A percentile compares a stretch with the other conserved stretches of the same genome.
Conservation (phyloP, 2,329 filamentous ascomycete genomes). For the Paecilomyces sp. region DNA sequence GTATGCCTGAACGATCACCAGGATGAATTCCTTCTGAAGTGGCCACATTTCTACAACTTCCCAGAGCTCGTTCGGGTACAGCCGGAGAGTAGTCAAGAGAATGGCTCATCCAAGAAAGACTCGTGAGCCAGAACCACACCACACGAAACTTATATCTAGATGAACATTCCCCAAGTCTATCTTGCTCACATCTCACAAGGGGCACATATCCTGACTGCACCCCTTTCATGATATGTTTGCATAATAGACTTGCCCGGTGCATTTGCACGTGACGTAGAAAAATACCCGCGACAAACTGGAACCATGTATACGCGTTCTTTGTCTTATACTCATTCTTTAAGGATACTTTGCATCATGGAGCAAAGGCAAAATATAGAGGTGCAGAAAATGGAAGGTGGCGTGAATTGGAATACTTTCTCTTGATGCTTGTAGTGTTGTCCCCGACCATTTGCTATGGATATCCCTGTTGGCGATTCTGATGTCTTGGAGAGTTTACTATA, state of each 20-base stretch:
- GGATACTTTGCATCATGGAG: background rate
- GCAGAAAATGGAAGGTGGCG: background rate
- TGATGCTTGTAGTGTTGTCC: background rate
- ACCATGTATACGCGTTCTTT: background rate
- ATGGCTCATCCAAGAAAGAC: constrained; percentile 23
- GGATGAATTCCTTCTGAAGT: constrained; percentile 63
- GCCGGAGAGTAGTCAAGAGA: constrained; percentile 9
- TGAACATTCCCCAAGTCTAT: constrained; percentile 1
- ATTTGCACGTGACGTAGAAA: background rate
- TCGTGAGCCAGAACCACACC: constrained; percentile 8
- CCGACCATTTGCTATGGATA: background rate
- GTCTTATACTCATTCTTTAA: background rate
- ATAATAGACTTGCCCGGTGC: background rate
- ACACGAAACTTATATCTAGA: background rate
- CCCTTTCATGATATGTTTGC: background rate
- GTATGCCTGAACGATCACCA: constrained; percentile 67
- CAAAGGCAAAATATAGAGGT: background rate
- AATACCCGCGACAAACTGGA: background rate
- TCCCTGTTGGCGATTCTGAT: background rate
- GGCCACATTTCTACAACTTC: constrained; percentile 57
- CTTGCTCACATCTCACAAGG: background rate
- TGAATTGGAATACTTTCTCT: background rate
- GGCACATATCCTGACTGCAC: background rate
- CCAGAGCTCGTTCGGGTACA: constrained; percentile 43
- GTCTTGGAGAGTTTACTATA: background rate